phyloP scores from a whole-genome alignment of 495 filamentous ascomycete genomes.

The Penicillium odoratum region DNA sequence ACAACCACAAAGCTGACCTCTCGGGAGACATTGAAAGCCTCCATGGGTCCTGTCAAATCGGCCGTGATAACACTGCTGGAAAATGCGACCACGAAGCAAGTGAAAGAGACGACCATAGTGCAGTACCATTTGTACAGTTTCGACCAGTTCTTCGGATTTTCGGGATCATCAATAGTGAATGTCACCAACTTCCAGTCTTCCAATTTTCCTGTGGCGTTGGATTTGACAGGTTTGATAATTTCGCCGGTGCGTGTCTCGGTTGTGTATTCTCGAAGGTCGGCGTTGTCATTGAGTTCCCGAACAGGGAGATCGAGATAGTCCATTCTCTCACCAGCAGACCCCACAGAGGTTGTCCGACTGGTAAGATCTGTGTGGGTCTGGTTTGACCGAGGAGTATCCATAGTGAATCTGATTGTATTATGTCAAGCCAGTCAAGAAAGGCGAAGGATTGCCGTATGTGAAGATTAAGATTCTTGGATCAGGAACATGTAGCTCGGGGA shows the following conservation, averaged over 20 bases:
- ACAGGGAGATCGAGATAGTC: constrained; percentile 56
- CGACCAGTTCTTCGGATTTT: constrained; percentile 64
- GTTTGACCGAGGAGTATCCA: constrained; percentile 1
- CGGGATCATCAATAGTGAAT: constrained; percentile 60
- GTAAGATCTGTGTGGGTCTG: constrained; percentile 4
- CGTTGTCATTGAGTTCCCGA: constrained; percentile 58
- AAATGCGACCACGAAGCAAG: constrained; percentile 69
- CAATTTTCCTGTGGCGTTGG: constrained; percentile 51
- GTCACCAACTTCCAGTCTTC: constrained; percentile 71
- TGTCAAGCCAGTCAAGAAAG: constrained; percentile 1
- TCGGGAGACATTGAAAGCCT: constrained; percentile 60
- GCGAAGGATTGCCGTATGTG: not conserved
- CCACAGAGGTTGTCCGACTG: constrained; percentile 30
- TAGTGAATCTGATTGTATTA: constrained; percentile 7
- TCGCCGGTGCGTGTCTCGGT: constrained; percentile 58
- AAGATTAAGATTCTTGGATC: not conserved
- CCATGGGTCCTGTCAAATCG: constrained; percentile 58
- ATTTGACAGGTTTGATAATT: constrained; percentile 56
- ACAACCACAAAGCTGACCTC: constrained; percentile 69
- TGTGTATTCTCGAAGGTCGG: constrained; percentile 64
- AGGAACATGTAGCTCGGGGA: not conserved
- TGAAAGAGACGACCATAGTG: constrained; percentile 56
- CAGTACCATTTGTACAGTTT: constrained; percentile 64
- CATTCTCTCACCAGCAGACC: constrained; percentile 18
- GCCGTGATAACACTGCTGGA: constrained; percentile 65